phyloP scores from a whole-genome alignment of 2,329 filamentous ascomycete species.

The Cephalotrichum gorgonifer region DNA sequence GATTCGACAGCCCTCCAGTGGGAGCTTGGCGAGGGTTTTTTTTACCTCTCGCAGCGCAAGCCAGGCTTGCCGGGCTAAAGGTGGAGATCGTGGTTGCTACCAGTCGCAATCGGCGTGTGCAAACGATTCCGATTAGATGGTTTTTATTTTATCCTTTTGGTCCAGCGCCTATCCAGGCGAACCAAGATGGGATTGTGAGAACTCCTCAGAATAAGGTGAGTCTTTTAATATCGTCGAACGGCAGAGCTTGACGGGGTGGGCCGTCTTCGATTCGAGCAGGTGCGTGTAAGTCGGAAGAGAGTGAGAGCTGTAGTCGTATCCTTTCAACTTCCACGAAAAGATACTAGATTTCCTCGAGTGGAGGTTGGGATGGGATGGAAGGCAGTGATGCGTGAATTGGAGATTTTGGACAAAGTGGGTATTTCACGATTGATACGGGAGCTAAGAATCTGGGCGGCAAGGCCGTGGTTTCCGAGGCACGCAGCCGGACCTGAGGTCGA shows the following conservation, averaged over 20 bases:
- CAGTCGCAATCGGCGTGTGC: conserved; percentile 35
- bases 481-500: neutral
- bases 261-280: neutral
- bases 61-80: conserved; percentile 64
- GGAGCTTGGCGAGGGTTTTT: neutral
- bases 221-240: neutral
- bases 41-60: conserved; percentile 77
- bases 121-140: conserved; percentile 1
- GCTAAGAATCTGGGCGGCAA: neutral
- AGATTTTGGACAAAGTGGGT: neutral
- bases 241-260: neutral
- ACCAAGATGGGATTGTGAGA: neutral
- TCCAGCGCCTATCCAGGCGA: neutral
- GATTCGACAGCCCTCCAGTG: neutral
- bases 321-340: neutral
- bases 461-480: neutral
- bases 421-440: neutral
- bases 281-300: neutral
- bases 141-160: too few relatives aligned
- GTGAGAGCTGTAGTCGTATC: neutral
- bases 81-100: conserved; percentile 29
- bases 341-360: neutral
- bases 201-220: neutral
- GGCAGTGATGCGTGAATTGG: too few relatives aligned
- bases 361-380: neutral